phyloP scores from a whole-genome alignment of 73 alveolate genomes.

The Durusdinium trenchii region DNA sequence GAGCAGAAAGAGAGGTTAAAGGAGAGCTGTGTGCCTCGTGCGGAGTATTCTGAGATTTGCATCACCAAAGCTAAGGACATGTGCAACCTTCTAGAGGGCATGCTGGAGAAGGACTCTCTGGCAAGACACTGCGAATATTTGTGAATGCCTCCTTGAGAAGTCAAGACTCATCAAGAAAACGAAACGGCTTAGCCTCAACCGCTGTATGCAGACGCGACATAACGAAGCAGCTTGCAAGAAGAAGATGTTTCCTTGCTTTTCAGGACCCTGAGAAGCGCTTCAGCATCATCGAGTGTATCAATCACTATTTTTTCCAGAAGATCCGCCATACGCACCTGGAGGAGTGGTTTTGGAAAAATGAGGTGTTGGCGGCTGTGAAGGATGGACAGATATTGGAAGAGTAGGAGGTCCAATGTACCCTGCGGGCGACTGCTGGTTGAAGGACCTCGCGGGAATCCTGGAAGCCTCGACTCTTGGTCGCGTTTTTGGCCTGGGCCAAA shows the following conservation, averaged over 20 bases:
- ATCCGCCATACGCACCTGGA: slow-evolving; percentile 67
- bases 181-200: background rate
- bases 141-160: too few relatives aligned
- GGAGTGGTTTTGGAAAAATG: background rate
- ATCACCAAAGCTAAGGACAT: slow-evolving; percentile 29
- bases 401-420: too few relatives aligned
- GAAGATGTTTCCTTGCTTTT: background rate
- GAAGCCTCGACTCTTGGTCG: slow-evolving; percentile 5
- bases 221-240: background rate
- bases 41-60: background rate
- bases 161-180: background rate
- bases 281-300: slow-evolving; percentile 90
- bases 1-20: background rate
- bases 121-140: too few relatives aligned
- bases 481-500: too few relatives aligned
- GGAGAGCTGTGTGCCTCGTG: background rate
- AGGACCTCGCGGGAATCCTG: slow-evolving; percentile 51
- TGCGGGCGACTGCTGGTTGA: too few relatives aligned
- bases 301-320: slow-evolving; percentile 87
- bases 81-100: slow-evolving; percentile 83
- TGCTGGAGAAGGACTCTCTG: slow-evolving; percentile 62
- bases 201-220: too few relatives aligned
- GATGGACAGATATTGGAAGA: background rate
- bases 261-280: slow-evolving; percentile 84
- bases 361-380: too few relatives aligned